Conservation (phyloP, 257 asterid genomes). For the Fraxinus americana region DNA sequence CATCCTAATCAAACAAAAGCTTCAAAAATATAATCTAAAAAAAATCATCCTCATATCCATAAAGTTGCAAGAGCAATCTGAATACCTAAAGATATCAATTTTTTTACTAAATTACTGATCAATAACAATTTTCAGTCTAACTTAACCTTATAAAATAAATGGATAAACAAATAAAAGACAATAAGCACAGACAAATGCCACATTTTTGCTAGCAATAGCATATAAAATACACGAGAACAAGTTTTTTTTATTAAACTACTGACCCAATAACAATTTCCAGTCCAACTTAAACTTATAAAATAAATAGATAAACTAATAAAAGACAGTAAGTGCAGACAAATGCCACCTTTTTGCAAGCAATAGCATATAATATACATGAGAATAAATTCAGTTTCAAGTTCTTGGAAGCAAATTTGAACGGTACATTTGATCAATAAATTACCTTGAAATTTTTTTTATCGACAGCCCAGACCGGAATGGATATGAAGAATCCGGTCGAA, state of each 20-base stretch:
- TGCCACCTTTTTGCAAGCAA: no score
- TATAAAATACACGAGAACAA: neutral
- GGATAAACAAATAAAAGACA: no score
- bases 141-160: neutral
- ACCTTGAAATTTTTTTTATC: constrained; percentile 8
- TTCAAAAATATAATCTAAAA: neutral
- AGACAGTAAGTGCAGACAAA: no score
- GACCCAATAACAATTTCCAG: no score
- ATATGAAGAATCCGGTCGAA: constrained; percentile 31
- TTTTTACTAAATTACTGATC: neutral
- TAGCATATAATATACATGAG: no score
- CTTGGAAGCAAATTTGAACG: constrained; percentile 17
- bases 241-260: no score
- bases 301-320: no score
- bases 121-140: neutral
- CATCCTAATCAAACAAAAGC: neutral
- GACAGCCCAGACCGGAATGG: constrained; percentile 14
- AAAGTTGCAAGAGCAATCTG: neutral
- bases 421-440: neutral
- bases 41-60: neutral
- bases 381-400: constrained; percentile 3
- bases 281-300: no score
- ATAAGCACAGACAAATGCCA: neutral
- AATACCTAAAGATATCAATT: neutral
- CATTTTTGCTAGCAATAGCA: neutral